These are phyloP conservation scores for Zymoseptoria ardabiliae DNA, from an alignment of 2,329 filamentous ascomycete genomes.

Conservation along the genomic window DNA sequence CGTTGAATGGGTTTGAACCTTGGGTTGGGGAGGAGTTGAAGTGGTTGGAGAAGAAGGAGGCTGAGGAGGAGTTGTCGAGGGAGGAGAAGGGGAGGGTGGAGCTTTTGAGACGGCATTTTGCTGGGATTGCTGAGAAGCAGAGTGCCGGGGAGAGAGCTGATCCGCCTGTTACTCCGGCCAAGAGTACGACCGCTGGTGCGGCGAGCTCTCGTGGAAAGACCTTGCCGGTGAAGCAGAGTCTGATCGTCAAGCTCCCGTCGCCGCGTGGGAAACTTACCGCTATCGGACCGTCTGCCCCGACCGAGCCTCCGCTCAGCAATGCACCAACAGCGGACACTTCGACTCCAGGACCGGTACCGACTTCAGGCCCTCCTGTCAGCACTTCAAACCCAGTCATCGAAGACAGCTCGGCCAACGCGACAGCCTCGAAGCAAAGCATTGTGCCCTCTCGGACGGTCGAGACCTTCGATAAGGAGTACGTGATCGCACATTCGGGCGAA, in stretches of 20 bases:
- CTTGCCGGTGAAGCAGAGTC: neutral
- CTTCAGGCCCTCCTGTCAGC: neutral
- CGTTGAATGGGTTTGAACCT: neutral
- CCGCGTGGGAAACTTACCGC: neutral
- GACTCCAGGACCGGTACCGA: no score
- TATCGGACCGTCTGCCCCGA: no score
- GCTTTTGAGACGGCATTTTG: neutral
- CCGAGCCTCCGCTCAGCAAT: neutral
- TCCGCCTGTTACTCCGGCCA: neutral
- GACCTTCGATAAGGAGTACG: constrained; percentile 19
- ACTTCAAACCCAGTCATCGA: neutral
- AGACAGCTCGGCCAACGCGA: neutral
- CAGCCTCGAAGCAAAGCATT: neutral
- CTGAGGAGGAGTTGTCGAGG: neutral
- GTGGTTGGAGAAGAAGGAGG: neutral
- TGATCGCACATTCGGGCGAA: constrained; percentile 17
- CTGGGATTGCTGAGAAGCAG: neutral
- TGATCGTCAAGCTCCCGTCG: neutral
- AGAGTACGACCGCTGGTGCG: neutral
- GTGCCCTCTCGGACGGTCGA: neutral
- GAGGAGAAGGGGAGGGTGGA: neutral
- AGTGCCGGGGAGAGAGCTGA: neutral
- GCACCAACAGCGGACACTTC: neutral
- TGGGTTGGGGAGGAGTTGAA: neutral
- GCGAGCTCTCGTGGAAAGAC: neutral